Conservation (phyloP, 2,329 filamentous ascomycete genomes). For the Zasmidium cellare region DNA sequence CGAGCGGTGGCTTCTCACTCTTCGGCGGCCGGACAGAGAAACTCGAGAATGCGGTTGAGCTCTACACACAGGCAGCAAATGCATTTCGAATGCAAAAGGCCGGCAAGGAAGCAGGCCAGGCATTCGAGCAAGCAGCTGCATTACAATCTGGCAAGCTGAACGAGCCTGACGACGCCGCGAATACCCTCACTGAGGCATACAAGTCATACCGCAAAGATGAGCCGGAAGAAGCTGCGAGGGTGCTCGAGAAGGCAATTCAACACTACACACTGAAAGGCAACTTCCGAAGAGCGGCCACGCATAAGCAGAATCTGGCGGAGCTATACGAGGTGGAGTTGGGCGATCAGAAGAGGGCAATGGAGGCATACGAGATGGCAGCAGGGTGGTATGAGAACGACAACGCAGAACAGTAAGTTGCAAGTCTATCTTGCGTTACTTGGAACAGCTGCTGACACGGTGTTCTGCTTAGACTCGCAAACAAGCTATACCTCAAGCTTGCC, state of each 20-base stretch:
- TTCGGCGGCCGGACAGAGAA: slow-evolving; percentile 88
- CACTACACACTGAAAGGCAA: slow-evolving; percentile 90
- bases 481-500: slow-evolving; percentile 87
- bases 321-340: slow-evolving; percentile 79
- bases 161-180: slow-evolving; percentile 89
- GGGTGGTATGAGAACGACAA: slow-evolving; percentile 88
- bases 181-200: slow-evolving; percentile 85
- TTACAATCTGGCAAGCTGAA: slow-evolving; percentile 80
- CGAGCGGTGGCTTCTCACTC: slow-evolving; percentile 79
- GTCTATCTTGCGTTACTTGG: slow-evolving; percentile 6
- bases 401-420: slow-evolving; percentile 68
- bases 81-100: slow-evolving; percentile 85
- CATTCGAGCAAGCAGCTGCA: slow-evolving; percentile 80
- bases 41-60: slow-evolving; percentile 82
- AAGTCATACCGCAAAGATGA: slow-evolving; percentile 89
- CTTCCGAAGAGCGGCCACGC: slow-evolving; percentile 83
- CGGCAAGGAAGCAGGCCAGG: slow-evolving; percentile 80
- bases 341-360: slow-evolving; percentile 75
- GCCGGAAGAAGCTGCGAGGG: slow-evolving; percentile 78
- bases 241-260: slow-evolving; percentile 74
- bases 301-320: slow-evolving; percentile 87
- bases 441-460: slow-evolving; percentile 4
- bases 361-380: slow-evolving; percentile 81
- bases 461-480: slow-evolving; percentile 75
- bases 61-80: slow-evolving; percentile 87